These are phyloP conservation scores for Excoecaria cochinchinensis DNA, from an alignment of 345 rosid species.

Conservation along the genomic window DNA sequence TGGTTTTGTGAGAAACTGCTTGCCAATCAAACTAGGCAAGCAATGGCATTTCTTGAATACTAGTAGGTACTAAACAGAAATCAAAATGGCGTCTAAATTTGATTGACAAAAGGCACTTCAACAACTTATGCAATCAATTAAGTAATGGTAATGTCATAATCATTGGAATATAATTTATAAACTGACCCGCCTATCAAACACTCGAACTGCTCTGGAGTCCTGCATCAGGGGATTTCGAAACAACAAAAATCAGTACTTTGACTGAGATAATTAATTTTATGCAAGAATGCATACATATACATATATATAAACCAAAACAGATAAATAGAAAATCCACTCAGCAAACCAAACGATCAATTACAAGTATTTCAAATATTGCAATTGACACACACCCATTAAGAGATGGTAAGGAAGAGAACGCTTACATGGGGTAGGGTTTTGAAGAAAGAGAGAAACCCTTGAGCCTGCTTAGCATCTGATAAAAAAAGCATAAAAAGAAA, in stretches of 20 bases:
- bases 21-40: background rate
- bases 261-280: background rate
- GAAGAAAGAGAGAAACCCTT: constrained; percentile 95
- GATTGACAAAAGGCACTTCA: background rate
- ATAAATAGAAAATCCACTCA: background rate
- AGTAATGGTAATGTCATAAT: background rate
- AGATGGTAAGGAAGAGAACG: constrained; percentile 1
- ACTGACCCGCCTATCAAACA: constrained; percentile 94
- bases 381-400: background rate
- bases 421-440: constrained; percentile 82
- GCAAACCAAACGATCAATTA: background rate
- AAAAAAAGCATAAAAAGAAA: background rate
- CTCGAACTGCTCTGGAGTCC: constrained; percentile 79
- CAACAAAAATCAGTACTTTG: background rate
- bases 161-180: constrained; percentile 4
- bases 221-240: constrained; percentile 35
- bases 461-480: constrained; percentile 90
- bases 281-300: background rate
- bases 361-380: background rate
- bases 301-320: no score
- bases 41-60: background rate
- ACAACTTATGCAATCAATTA: background rate
- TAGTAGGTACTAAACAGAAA: background rate
- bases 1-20: background rate
- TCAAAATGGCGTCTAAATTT: background rate